Percentiles rank a stretch among this genome's conserved stretches.
Evolutionary conservation across 371 early-diverging fungal genomes (phyloP).

Genomic region (Quaeritorhiza haematococci): DNA sequence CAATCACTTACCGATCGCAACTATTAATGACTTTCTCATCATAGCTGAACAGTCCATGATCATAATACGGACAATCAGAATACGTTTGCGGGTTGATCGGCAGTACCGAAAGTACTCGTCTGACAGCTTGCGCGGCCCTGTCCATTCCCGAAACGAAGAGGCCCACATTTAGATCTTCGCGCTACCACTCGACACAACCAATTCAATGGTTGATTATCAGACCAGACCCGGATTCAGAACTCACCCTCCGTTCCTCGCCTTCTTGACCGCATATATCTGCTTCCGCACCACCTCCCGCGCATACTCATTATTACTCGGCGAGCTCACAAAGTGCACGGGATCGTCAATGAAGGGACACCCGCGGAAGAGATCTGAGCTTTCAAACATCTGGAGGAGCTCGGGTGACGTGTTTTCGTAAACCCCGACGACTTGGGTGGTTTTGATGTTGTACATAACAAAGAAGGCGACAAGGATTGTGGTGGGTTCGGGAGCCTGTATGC

Average conservation of each 20-base stretch:
- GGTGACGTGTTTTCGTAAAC: conserved; percentile 56
- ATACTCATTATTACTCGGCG: conserved; percentile 45
- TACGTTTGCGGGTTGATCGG: conserved; percentile 56
- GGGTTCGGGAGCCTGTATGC: conserved; percentile 22
- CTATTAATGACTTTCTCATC: conserved; percentile 55
- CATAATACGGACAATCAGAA: conserved; percentile 54
- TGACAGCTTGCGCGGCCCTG: conserved; percentile 47
- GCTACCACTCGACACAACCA: background rate
- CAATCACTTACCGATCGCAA: conserved; percentile 43
- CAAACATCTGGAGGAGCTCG: conserved; percentile 42
- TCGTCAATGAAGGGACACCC: conserved; percentile 31
- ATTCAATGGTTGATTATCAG: no score
- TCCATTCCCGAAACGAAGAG: background rate
- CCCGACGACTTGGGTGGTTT: conserved; percentile 39
- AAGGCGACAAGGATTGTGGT: conserved; percentile 37
- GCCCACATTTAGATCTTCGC: background rate
- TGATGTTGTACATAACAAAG: conserved; percentile 54
- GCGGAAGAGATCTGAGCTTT: conserved; percentile 39
- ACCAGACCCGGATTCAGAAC: no score
- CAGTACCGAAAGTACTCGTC: conserved; percentile 42
- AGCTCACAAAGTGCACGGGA: conserved; percentile 36
- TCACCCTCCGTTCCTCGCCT: conserved; percentile 64
- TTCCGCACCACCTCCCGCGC: conserved; percentile 45
- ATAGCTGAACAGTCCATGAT: conserved; percentile 52
- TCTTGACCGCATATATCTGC: conserved; percentile 47